A percentile compares a stretch with the other conserved stretches of the same genome.
phyloP scores from a whole-genome alignment of 2,329 filamentous ascomycete species.

The Fusarium euwallaceae region DNA sequence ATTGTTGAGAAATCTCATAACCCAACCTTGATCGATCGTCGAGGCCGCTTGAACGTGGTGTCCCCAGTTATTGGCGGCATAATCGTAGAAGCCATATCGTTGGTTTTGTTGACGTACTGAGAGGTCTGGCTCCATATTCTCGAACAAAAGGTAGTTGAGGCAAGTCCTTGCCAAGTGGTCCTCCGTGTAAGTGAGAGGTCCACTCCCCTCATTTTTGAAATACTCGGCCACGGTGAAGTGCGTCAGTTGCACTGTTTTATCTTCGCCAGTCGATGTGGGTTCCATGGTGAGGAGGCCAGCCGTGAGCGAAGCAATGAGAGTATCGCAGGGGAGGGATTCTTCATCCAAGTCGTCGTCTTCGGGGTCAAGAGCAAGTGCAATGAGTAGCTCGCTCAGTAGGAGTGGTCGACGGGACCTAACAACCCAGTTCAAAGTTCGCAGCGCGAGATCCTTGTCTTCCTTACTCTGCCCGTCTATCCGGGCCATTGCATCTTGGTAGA shows the following conservation, averaged over 20 bases:
- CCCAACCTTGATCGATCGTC: not conserved
- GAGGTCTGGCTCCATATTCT: not conserved
- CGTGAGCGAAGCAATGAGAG: not conserved
- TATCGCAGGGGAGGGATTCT: not conserved
- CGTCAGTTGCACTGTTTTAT: not conserved
- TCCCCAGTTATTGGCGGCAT: not conserved
- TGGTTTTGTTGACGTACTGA: not conserved
- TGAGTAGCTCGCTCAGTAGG: not conserved
- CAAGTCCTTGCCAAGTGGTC: not conserved
- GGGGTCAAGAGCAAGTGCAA: not conserved
- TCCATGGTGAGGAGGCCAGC: not conserved
- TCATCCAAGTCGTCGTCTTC: not conserved
- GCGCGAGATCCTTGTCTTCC: not conserved
- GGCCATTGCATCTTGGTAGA: not conserved
- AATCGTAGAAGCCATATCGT: not conserved
- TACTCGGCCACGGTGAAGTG: not conserved
- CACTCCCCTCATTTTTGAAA: not conserved
- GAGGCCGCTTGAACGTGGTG: not conserved
- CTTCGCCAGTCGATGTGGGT: not conserved
- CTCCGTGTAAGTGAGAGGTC: not conserved
- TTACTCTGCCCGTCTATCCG: not conserved
- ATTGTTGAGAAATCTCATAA: not conserved
- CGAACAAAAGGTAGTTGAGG: not conserved
- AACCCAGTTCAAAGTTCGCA: not conserved
- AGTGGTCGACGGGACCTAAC: not conserved